These are phyloP conservation scores for Fomes fomentarius DNA, from an alignment of 1,284 basidiomycete species.

Conservation along the genomic window DNA sequence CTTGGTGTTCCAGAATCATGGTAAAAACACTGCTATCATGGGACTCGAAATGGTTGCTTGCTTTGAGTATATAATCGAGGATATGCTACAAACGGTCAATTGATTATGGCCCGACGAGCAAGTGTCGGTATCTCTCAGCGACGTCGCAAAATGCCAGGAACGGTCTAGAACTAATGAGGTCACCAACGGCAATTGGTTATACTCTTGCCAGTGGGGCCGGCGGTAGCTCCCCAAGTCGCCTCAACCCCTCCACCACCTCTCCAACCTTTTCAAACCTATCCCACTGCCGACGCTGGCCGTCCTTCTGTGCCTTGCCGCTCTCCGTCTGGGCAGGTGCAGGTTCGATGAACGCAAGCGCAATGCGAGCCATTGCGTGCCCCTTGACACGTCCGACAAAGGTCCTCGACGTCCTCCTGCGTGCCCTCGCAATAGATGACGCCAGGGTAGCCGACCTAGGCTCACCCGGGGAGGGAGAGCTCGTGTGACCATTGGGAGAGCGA, in stretches of 20 bases:
- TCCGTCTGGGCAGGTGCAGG: conserved; percentile 28
- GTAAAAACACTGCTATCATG: too few species aligned
- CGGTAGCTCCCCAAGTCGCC: too few species aligned
- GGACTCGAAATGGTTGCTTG: too few species aligned
- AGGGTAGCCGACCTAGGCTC: conserved; percentile 76
- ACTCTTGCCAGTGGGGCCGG: too few species aligned
- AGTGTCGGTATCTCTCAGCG: too few species aligned
- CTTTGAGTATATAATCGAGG: too few species aligned
- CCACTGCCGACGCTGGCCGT: conserved; percentile 37
- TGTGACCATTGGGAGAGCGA: conserved; percentile 62
- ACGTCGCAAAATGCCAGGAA: too few species aligned
- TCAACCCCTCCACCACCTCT: conserved; percentile 72
- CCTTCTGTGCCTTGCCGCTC: not conserved
- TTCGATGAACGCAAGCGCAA: conserved; percentile 66
- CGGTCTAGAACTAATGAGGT: too few species aligned
- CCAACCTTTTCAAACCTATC: conserved; percentile 70
- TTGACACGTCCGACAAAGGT: conserved; percentile 71
- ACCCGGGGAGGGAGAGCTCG: conserved; percentile 60
- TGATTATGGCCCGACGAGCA: too few species aligned
- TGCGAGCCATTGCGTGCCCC: conserved; percentile 80
- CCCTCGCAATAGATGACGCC: conserved; percentile 76
- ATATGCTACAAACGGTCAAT: too few species aligned
- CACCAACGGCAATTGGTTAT: too few species aligned
- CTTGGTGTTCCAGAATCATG: too few species aligned
- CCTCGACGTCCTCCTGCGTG: conserved; percentile 50